These are phyloP conservation scores for Rhytidiadelphus loreus DNA, from an alignment of 225 moss, liverwort and hornwort genomes.

Conservation along the genomic window DNA sequence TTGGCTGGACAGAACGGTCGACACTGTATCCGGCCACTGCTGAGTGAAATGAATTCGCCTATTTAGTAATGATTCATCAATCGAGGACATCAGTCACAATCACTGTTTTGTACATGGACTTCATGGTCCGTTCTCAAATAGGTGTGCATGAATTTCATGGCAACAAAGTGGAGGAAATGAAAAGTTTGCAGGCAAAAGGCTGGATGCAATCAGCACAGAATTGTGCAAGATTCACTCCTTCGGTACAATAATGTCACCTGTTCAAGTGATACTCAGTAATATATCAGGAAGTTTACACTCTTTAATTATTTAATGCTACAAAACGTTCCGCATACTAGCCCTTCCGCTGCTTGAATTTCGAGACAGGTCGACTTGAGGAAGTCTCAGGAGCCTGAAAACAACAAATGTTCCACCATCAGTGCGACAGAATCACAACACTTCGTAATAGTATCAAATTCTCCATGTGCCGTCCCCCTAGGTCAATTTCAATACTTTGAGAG, in stretches of 20 bases:
- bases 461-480: neutral
- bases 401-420: neutral
- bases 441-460: neutral
- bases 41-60: neutral
- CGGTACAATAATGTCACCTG: neutral
- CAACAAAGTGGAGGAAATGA: neutral
- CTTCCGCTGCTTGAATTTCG: slow-evolving; percentile 53
- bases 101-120: neutral
- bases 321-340: neutral
- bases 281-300: neutral
- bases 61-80: neutral
- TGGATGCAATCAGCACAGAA: neutral
- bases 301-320: neutral
- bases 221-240: neutral
- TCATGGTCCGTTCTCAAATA: neutral
- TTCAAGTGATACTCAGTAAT: neutral
- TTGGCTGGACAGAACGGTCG: neutral
- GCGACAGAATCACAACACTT: neutral
- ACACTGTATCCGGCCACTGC: neutral
- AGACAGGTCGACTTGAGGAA: slow-evolving; percentile 37
- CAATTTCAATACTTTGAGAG: neutral
- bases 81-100: neutral
- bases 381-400: slow-evolving; percentile 27
- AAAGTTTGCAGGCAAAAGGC: neutral
- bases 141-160: neutral